Conservation (phyloP, 257 asterid genomes). For the Solanum clarkiae region DNA sequence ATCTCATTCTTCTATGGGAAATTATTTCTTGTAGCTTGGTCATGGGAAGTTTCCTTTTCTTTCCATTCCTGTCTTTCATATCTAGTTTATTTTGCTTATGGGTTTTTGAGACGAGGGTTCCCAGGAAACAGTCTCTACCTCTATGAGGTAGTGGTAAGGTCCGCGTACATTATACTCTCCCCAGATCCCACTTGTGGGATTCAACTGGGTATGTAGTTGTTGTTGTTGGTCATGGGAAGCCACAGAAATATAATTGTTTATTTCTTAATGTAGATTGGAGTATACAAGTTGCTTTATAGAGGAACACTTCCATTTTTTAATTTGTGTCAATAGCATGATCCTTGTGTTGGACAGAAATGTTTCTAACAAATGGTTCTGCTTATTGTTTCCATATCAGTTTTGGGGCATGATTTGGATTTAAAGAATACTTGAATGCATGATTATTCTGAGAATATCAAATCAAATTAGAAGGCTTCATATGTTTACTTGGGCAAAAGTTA, state of each 20-base stretch:
- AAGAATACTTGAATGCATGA: neutral
- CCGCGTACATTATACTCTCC: no score
- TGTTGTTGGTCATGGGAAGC: no score
- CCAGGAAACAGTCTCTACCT: no score
- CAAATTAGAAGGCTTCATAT: neutral
- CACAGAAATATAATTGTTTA: neutral
- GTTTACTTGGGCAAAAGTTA: neutral
- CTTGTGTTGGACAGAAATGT: slow-evolving; percentile 2
- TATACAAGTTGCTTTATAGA: neutral
- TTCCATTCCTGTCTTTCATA: no score
- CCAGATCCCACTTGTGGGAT: no score
- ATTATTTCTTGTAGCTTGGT: neutral
- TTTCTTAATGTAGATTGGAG: neutral
- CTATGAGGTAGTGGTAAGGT: no score
- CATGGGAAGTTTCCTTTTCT: neutral
- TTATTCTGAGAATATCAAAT: neutral
- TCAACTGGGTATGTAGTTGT: no score
- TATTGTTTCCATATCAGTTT: neutral
- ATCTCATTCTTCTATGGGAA: neutral
- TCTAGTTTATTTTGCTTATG: no score
- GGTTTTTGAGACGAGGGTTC: no score
- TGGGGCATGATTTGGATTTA: neutral
- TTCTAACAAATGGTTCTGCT: slow-evolving; percentile 1
- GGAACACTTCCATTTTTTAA: neutral
- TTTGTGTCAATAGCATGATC: neutral